These are phyloP conservation scores for Solanum lignicaule DNA, from an alignment of 257 asterid genomes.

Conservation along the genomic window DNA sequence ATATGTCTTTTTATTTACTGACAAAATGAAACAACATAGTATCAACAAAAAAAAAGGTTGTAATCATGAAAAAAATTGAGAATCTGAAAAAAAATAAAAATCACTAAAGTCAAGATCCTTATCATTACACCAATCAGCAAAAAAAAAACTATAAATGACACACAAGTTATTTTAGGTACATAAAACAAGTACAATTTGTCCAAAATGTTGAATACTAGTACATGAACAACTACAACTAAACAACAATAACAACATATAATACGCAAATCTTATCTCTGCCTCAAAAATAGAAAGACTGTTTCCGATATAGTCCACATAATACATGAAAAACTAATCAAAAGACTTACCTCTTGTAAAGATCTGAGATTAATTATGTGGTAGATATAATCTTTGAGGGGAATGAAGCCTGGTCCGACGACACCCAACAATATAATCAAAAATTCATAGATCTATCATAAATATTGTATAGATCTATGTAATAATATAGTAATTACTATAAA, in stretches of 20 bases:
- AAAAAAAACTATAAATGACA: not conserved
- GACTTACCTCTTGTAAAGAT: not conserved
- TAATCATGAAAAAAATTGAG: not conserved
- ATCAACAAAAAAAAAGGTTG: not conserved
- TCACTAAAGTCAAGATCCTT: not conserved
- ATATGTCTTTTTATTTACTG: not conserved
- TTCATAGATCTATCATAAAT: not conserved
- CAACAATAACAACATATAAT: not conserved
- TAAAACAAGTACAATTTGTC: not conserved
- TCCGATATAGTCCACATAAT: not conserved
- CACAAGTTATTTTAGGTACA: not conserved
- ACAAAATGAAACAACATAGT: not conserved
- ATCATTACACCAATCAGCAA: not conserved
- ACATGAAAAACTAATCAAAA: not conserved
- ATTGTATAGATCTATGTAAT: not conserved
- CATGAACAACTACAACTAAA: too few species aligned
- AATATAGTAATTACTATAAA: not conserved
- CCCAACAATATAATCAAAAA: not conserved
- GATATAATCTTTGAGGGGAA: constrained; percentile 14
- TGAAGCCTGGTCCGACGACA: constrained; percentile 31
- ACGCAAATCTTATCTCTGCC: not conserved
- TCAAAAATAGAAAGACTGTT: not conserved
- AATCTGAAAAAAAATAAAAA: not conserved
- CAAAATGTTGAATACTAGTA: not conserved
- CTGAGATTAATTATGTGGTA: not conserved